These are phyloP conservation scores for Myxozyma lipomycoides DNA, from an alignment of 805 yeast species.

Conservation along the genomic window DNA sequence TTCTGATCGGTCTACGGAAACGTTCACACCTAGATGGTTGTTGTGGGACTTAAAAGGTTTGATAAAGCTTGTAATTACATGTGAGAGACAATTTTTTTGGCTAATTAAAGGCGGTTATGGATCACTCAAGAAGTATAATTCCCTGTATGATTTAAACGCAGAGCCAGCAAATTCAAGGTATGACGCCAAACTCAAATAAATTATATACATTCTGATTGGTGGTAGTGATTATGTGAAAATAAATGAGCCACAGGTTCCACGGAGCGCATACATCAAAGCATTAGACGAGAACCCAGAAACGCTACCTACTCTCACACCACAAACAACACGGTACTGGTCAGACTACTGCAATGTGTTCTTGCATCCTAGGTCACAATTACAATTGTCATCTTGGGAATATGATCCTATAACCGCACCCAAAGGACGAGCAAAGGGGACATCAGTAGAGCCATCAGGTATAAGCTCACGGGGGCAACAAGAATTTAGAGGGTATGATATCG, in stretches of 20 bases:
- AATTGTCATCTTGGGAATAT: conserved; percentile 54
- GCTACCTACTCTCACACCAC: conserved; percentile 37
- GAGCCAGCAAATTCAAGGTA: conserved; percentile 4
- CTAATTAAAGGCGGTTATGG: conserved; percentile 46
- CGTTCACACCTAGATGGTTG: conserved; percentile 76
- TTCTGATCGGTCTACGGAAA: conserved; percentile 42
- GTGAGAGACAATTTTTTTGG: not conserved
- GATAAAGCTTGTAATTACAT: not conserved
- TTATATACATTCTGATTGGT: too few species aligned
- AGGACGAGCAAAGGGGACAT: conserved; percentile 37
- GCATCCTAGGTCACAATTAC: conserved; percentile 55
- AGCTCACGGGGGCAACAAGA: not conserved
- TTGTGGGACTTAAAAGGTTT: conserved; percentile 70
- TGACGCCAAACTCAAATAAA: not conserved
- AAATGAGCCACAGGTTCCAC: conserved; percentile 41
- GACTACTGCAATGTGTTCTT: conserved; percentile 69
- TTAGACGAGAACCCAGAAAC: conserved; percentile 44
- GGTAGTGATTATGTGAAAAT: conserved; percentile 33
- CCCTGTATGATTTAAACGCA: conserved; percentile 23
- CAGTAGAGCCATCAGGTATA: not conserved
- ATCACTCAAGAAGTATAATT: conserved; percentile 40
- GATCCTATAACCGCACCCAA: conserved; percentile 38
- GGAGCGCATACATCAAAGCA: conserved; percentile 59
- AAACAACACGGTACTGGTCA: conserved; percentile 66
- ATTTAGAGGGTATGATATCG: conserved; percentile 44